Conservation (phyloP, 306 rosid species). For the Phaseolus lunatus region DNA sequence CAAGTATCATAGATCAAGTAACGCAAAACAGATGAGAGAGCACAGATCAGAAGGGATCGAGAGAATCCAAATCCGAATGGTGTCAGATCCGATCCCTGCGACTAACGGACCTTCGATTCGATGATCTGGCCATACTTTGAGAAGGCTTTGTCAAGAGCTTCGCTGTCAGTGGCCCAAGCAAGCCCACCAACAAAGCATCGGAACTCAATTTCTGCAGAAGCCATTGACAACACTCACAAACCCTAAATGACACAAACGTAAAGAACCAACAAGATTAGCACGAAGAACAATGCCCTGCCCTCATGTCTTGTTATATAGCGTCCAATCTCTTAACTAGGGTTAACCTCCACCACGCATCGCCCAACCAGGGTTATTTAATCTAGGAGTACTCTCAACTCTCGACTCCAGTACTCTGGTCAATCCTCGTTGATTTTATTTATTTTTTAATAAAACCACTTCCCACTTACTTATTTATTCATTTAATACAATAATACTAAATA, state of each 20-base stretch:
- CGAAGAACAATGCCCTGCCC: neutral
- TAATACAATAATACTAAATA: neutral
- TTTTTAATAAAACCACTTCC: neutral
- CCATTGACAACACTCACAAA: conserved; percentile 52
- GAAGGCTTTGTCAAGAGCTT: conserved; percentile 75
- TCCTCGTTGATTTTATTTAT: neutral
- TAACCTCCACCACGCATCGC: conserved; percentile 14
- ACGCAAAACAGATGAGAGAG: conserved; percentile 73
- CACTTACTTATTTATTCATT: neutral
- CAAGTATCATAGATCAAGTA: conserved; percentile 78
- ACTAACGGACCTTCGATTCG: conserved; percentile 99
- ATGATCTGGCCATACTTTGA: conserved; percentile 70
- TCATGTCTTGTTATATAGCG: conserved; percentile 50
- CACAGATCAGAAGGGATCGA: conserved; percentile 67
- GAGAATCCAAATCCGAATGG: conserved; percentile 66
- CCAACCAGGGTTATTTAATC: conserved; percentile 64
- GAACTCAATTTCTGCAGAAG: conserved; percentile 71
- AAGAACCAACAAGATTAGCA: conserved; percentile 27
- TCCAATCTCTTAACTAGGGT: conserved; percentile 49
- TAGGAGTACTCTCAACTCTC: neutral
- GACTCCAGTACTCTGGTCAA: neutral
- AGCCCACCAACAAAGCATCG: conserved; percentile 98
- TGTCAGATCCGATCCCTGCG: conserved; percentile 84
- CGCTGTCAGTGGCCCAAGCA: conserved; percentile 97
- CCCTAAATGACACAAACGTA: neutral